Base-by-base conservation (phyloP, 129 eudicot genomes). In the Lactuca saligna region DNA sequence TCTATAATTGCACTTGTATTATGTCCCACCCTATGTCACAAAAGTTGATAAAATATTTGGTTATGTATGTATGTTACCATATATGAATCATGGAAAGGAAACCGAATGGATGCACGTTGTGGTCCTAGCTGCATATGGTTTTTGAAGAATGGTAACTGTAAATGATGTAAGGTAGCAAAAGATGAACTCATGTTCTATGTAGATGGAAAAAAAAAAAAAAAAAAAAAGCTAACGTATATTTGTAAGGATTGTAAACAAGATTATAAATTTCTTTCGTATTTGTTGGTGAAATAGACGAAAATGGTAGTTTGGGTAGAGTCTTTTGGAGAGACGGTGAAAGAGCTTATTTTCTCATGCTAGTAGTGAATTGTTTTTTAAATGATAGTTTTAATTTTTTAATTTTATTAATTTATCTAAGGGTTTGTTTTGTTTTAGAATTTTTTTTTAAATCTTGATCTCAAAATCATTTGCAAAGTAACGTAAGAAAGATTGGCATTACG, bases 11-110 rank as follows among this genome's bases (percentile, higher is more conserved):
- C 33, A 54, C 70, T 48, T 50, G 54, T 61, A 53, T 69, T 68
- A 41, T 54, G 80, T 61, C 70, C 80, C 66, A 76, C 70, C 80
- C 61, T 41, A 54, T 69, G 70, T 76, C 70, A 76, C 80, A 69
- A 29, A 17, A 25, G 32, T 49, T 35, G 49, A 68, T 31, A 60
- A 60, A 60, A 61, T 53, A 33, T 54, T 51, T 68, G 57, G 16
- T 60, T 75, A 66, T 75, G 67, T 25, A 39, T 41, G 70, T 44
- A 46, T 11, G 15, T 58, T 53, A 50, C 67, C 56, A 48, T 48
- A 6, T 38, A 66, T 20, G 33, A 25, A 20, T 48, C 6, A 1
- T 4, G 46, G 42, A 34, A 75, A 57, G 3, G 12, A 32, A 59
- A 59, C 25, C 3, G 17, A 58, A 59, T 17, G 17, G 13, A 51